Conservation (phyloP, 164 flowering plant genomes). For the Platanus orientalis region DNA sequence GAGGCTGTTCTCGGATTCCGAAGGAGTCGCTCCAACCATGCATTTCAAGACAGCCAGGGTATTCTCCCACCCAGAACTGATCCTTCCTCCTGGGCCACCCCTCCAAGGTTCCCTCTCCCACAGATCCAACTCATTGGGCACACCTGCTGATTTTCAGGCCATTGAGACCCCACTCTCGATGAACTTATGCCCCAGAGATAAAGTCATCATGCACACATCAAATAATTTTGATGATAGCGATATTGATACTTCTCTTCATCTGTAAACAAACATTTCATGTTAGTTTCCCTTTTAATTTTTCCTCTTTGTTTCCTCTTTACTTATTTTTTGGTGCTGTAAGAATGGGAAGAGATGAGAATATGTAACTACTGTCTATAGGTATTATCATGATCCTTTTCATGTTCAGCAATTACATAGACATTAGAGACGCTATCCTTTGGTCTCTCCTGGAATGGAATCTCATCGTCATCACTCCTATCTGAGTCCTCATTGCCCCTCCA, state of each 20-base stretch:
- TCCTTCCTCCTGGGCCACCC: slow-evolving; percentile 16
- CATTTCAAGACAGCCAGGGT: slow-evolving; percentile 17
- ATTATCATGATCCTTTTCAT: slow-evolving; percentile 27
- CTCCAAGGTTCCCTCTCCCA: slow-evolving; percentile 13
- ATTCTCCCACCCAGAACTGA: slow-evolving; percentile 27
- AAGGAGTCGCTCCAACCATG: slow-evolving; percentile 13
- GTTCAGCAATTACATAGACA: slow-evolving; percentile 34
- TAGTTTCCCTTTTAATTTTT: slow-evolving; percentile 9
- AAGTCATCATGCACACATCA: slow-evolving; percentile 16
- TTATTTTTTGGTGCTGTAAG: slow-evolving; percentile 19
- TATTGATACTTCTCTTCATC: slow-evolving; percentile 68
- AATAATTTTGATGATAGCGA: slow-evolving; percentile 32
- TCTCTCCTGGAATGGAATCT: slow-evolving; percentile 23
- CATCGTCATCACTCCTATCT: slow-evolving; percentile 15
- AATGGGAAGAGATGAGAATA: slow-evolving; percentile 16
- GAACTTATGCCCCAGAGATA: slow-evolving; percentile 14
- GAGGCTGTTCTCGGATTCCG: slow-evolving; percentile 32
- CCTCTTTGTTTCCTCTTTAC: slow-evolving; percentile 7
- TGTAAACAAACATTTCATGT: slow-evolving; percentile 33
- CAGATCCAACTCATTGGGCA: slow-evolving; percentile 11
- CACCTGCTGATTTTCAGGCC: slow-evolving; percentile 7
- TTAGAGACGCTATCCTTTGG: slow-evolving; percentile 29
- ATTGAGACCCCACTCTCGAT: slow-evolving; percentile 17
- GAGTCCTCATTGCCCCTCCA: slow-evolving; percentile 31
- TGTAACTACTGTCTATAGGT: slow-evolving; percentile 26